Conservation (phyloP, 352 stramenopile genomes). For the Phytophthora syringae region DNA sequence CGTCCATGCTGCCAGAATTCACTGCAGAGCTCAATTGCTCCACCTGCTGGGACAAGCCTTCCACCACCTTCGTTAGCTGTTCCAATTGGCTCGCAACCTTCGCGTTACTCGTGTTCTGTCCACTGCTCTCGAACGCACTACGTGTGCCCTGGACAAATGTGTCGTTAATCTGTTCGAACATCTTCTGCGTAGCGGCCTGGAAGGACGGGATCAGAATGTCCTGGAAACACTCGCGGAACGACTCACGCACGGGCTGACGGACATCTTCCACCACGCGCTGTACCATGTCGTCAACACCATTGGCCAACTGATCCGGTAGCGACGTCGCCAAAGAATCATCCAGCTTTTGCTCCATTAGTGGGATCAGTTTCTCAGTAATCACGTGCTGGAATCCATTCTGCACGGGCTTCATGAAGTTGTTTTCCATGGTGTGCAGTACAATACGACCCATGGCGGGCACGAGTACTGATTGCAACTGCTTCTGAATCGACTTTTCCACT, state of each 20-base stretch:
- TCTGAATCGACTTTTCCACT: constrained; percentile 85
- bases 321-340: constrained; percentile 61
- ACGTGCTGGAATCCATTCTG: constrained; percentile 81
- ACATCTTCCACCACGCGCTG: constrained; percentile 82
- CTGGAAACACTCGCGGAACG: constrained; percentile 87
- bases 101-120: constrained; percentile 57
- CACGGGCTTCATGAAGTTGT: constrained; percentile 90
- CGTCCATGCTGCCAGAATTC: constrained; percentile 30
- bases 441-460: constrained; percentile 88
- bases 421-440: constrained; percentile 89
- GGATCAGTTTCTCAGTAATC: constrained; percentile 75
- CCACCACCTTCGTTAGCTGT: constrained; percentile 69
- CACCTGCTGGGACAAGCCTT: constrained; percentile 68
- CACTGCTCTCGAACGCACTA: constrained; percentile 64
- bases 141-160: constrained; percentile 80
- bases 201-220: constrained; percentile 89
- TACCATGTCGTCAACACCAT: constrained; percentile 74
- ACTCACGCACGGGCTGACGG: constrained; percentile 79
- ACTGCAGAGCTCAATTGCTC: constrained; percentile 49
- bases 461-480: constrained; percentile 82
- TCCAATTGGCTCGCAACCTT: constrained; percentile 69
- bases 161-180: constrained; percentile 91
- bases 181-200: constrained; percentile 87
- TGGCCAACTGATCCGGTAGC: constrained; percentile 67
- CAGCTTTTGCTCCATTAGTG: constrained; percentile 77